Evolutionary conservation across 2,329 filamentous ascomycete genomes (phyloP).

Genomic region (Venturia nashicola): DNA sequence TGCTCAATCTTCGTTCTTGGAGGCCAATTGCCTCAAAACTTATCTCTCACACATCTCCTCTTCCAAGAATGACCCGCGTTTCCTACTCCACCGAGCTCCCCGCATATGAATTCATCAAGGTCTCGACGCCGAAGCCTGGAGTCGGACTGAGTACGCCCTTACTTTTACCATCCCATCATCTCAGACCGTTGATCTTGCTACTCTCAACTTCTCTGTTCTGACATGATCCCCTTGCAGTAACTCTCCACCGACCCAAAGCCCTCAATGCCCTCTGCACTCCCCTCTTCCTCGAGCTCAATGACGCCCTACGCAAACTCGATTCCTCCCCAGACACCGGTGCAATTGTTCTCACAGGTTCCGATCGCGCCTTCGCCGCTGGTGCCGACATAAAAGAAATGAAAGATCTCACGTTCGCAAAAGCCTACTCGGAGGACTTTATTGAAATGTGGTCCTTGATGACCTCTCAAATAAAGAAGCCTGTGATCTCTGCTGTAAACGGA

Average conservation of each 20-base stretch:
- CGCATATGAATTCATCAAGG: conserved; percentile 69
- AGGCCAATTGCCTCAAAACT: conserved; percentile 50
- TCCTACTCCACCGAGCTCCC: conserved; percentile 29
- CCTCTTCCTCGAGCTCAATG: conserved; percentile 80
- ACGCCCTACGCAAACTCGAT: conserved; percentile 61
- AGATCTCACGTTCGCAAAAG: conserved; percentile 73
- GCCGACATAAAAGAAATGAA: conserved; percentile 99
- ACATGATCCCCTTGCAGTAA: conserved; percentile 45
- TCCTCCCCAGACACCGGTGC: conserved; percentile 55
- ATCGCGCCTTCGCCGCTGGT: conserved; percentile 85
- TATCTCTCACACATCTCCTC: conserved; percentile 31
- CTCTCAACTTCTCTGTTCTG: neutral
- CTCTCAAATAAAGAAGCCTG: conserved; percentile 76
- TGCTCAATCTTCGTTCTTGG: conserved; percentile 37
- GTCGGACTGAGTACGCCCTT: conserved; percentile 64
- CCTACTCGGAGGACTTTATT: conserved; percentile 87
- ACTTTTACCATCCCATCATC: neutral
- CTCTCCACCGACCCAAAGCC: conserved; percentile 85
- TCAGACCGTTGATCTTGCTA: neutral
- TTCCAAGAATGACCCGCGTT: conserved; percentile 43
- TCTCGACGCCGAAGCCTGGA: conserved; percentile 73
- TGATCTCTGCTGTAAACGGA: conserved; percentile 88
- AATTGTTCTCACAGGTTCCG: conserved; percentile 77
- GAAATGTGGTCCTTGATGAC: conserved; percentile 85
- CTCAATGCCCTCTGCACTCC: conserved; percentile 89